phyloP scores from a whole-genome alignment of 371 early-diverging fungal species.

The Coemansia sp. region DNA sequence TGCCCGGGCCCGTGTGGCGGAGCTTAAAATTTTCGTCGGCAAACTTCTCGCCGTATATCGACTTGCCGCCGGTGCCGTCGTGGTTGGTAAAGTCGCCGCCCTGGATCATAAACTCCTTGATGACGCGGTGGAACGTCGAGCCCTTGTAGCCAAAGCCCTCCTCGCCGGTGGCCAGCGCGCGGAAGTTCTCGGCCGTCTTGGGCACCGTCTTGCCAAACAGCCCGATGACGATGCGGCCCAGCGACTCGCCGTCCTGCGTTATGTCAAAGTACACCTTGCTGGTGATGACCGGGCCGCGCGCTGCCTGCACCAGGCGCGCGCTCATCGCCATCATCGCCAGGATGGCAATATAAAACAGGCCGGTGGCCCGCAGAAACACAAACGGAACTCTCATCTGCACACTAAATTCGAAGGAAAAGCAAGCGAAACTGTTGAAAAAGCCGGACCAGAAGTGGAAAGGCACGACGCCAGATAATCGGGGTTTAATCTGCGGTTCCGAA shows the following conservation, averaged over 20 bases:
- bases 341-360: slow-evolving; percentile 36
- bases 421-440: neutral
- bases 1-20: slow-evolving; percentile 69
- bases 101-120: slow-evolving; percentile 86
- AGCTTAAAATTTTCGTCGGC: slow-evolving; percentile 95
- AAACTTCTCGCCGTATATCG: slow-evolving; percentile 91
- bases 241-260: slow-evolving; percentile 71
- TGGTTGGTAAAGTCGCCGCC: slow-evolving; percentile 79
- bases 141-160: slow-evolving; percentile 86
- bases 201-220: slow-evolving; percentile 81
- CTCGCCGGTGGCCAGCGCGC: slow-evolving; percentile 77
- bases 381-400: slow-evolving; percentile 32
- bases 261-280: slow-evolving; percentile 89
- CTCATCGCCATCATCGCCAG: slow-evolving; percentile 35
- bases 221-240: slow-evolving; percentile 87
- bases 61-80: slow-evolving; percentile 96
- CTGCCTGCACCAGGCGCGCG: slow-evolving; percentile 37
- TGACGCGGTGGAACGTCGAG: slow-evolving; percentile 87
- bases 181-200: slow-evolving; percentile 90
- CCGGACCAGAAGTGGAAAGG: too few species aligned
- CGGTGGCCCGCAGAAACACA: slow-evolving; percentile 35
- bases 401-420: neutral
- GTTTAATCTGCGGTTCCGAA: neutral
- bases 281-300: slow-evolving; percentile 51
- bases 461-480: too few species aligned